Evolutionary conservation across 169 alveolate species (phyloP).

Genomic region (Plasmodium ovale): DNA sequence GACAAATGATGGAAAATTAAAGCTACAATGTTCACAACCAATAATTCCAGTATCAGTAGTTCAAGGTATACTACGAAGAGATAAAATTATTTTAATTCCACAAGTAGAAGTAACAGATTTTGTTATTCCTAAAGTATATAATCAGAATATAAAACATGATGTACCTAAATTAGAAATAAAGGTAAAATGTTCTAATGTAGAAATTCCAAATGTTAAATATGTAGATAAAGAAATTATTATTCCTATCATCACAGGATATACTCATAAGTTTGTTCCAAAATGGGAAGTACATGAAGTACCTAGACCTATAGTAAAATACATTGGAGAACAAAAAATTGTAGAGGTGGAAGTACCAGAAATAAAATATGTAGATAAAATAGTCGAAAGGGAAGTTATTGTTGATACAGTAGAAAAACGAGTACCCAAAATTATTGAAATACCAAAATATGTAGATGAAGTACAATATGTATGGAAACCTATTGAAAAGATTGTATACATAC

Average conservation of each 20-base stretch:
- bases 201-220: slow-evolving; percentile 86
- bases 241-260: slow-evolving; percentile 88
- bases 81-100: slow-evolving; percentile 88
- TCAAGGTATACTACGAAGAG: slow-evolving; percentile 89
- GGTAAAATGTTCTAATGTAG: slow-evolving; percentile 81
- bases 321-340: slow-evolving; percentile 88
- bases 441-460: slow-evolving; percentile 87
- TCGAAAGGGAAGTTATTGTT: slow-evolving; percentile 88
- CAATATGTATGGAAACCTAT: slow-evolving; percentile 90
- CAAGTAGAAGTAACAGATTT: slow-evolving; percentile 88
- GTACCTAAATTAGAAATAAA: slow-evolving; percentile 86
- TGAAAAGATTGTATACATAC: slow-evolving; percentile 88
- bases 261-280: slow-evolving; percentile 89
- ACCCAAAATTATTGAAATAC: slow-evolving; percentile 88
- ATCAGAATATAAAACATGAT: slow-evolving; percentile 89
- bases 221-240: slow-evolving; percentile 88
- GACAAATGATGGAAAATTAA: slow-evolving; percentile 84
- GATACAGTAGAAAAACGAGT: slow-evolving; percentile 90
- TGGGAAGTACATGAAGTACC: slow-evolving; percentile 92
- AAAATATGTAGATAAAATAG: slow-evolving; percentile 87
- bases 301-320: slow-evolving; percentile 88
- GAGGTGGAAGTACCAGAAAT: slow-evolving; percentile 90
- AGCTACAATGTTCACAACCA: slow-evolving; percentile 84
- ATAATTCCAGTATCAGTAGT: slow-evolving; percentile 89
- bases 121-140: slow-evolving; percentile 87